Evolutionary conservation across 2,329 filamentous ascomycete genomes (phyloP), one percentile per base, ranked within the genome.

Genomic region (Aspergillus quadrilineatus): DNA sequence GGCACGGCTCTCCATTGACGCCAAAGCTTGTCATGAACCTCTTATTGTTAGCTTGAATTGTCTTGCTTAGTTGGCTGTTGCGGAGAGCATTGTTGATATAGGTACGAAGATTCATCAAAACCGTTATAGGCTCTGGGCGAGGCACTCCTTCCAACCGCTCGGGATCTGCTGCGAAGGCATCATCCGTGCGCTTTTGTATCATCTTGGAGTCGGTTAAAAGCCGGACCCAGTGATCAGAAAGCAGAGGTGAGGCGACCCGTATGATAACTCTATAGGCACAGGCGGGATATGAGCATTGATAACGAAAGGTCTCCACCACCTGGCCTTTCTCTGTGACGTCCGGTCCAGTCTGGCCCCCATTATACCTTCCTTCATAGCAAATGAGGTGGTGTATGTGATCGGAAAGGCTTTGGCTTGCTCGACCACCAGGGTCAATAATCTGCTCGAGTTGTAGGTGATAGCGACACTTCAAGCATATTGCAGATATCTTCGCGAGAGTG

Each of bases 11-110:
- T 36, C 77, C 77, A 43, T 87, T 84, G 42, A 80, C 73, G 8
- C 84, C 86, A 68, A 89, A 87, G 1, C 81, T 81, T 59, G 84
- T 77, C 63, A 84, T 76, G 62, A 88, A 89, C 55, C 82, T 82
- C 67, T 86, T 85, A 65, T 89, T 89, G 14, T 80, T 70, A 6
- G 80, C 74, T 4, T 81, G 80, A 62, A 89, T 85, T 44, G 76
- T 71, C 61, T 80, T 79, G 63, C 79, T 81, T 34, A 77, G 78
- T 46, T 79, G 76, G 6, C 72, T 69, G 17, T 80, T 74, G 44
- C 78, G 76, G 55, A 85, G 70, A 7, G 83, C 78, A 71, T 89
- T 86, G 8, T 67, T 75, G 50, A 89, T 73, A 66, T 89, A 89
- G 46, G 77, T 77, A 55, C 80, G 77, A 41, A 89, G 73, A 59